Evolutionary conservation across 2,329 filamentous ascomycete genomes (phyloP).

Genomic region (Apiospora phragmitis): DNA sequence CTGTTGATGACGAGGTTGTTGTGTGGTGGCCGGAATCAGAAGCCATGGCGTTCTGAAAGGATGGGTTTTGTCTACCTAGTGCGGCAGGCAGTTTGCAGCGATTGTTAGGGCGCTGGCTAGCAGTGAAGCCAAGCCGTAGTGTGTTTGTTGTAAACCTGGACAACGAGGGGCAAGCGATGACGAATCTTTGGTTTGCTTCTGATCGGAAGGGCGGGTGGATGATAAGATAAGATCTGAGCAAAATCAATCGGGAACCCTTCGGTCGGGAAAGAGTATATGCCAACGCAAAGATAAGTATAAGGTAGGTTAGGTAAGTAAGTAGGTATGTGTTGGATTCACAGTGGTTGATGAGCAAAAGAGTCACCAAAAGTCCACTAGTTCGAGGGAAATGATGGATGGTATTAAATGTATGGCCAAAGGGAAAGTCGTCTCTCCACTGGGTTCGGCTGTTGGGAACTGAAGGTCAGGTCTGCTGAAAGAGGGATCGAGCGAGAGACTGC

Average conservation of each 20-base stretch:
- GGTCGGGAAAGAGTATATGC: not conserved
- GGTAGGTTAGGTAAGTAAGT: not conserved
- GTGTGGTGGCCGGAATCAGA: conserved; percentile 10
- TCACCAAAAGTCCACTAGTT: not conserved
- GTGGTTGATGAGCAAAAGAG: not conserved
- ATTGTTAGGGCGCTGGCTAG: not conserved
- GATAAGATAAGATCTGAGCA: conserved; percentile 5
- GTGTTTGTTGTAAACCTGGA: not conserved
- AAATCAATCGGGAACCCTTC: not conserved
- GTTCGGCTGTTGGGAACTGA: conserved; percentile 1
- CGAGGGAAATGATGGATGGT: not conserved
- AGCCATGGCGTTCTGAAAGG: conserved; percentile 2
- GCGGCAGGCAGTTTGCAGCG: not conserved
- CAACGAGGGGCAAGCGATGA: conserved; percentile 2
- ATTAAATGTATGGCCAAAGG: conserved; percentile 3
- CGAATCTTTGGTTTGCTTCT: not conserved
- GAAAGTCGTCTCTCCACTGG: not conserved
- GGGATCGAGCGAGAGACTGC: not conserved
- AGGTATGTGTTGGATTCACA: not conserved
- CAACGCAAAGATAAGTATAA: not conserved
- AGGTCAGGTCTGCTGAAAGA: not conserved
- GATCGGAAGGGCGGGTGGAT: not conserved
- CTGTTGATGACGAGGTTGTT: conserved; percentile 1
- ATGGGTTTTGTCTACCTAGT: not conserved
- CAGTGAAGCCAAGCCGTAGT: not conserved